Evolutionary conservation across 441 rosid genomes (phyloP).

Genomic region (Pelargonium myrrhifolium): DNA sequence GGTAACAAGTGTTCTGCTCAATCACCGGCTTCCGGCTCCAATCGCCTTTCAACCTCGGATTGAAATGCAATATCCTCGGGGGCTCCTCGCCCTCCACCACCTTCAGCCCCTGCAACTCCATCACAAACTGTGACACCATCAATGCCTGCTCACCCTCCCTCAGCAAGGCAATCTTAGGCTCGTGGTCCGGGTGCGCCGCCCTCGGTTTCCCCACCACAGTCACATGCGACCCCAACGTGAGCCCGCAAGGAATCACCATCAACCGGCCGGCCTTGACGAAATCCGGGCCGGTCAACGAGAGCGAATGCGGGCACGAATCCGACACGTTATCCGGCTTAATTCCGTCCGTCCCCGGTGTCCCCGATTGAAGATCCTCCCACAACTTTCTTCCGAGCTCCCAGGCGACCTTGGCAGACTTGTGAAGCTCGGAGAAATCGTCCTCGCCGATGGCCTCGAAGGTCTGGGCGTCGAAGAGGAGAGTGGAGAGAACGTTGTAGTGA

Average conservation of each 20-base stretch:
- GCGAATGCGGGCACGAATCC: constrained; percentile 52
- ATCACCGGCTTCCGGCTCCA: constrained; percentile 92
- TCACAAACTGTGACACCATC: constrained; percentile 80
- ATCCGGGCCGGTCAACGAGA: constrained; percentile 52
- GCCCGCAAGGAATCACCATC: constrained; percentile 78
- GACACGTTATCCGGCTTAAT: constrained; percentile 29
- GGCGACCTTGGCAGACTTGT: constrained; percentile 61
- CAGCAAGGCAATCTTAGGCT: constrained; percentile 46
- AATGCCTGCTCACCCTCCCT: constrained; percentile 38
- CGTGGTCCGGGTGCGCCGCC: constrained; percentile 54
- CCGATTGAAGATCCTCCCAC: constrained; percentile 62
- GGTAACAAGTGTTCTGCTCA: constrained; percentile 90
- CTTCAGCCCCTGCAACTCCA: constrained; percentile 87
- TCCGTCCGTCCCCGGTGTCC: constrained; percentile 20
- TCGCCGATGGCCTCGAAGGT: constrained; percentile 42
- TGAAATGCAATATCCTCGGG: constrained; percentile 82
- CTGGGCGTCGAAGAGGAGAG: constrained; percentile 41
- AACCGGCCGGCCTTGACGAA: constrained; percentile 36
- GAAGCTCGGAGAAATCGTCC: constrained; percentile 66
- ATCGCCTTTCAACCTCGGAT: constrained; percentile 86
- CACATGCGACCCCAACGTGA: constrained; percentile 78
- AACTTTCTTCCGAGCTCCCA: constrained; percentile 65
- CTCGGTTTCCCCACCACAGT: constrained; percentile 79
- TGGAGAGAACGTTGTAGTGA: constrained; percentile 31
- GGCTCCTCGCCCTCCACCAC: constrained; percentile 89